Evolutionary conservation across 768 basidiomycete species (phyloP).

Genomic region (Tulasnella sp.): DNA sequence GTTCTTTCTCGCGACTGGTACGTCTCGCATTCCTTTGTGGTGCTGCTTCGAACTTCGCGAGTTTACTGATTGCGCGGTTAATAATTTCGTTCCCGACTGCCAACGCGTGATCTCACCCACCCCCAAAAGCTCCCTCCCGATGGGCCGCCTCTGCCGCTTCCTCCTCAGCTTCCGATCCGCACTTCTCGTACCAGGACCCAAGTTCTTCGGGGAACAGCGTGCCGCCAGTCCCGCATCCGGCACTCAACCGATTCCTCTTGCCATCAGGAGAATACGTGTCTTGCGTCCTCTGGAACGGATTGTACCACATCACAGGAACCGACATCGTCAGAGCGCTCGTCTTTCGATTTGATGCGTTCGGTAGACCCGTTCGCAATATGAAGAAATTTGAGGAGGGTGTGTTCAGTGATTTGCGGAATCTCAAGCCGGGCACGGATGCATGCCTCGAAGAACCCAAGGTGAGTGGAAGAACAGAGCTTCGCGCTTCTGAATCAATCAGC

Average conservation of each 20-base stretch:
- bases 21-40: neutral
- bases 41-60: neutral
- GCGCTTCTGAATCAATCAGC: neutral
- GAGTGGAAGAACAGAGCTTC: conserved; percentile 35
- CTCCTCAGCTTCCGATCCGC: conserved; percentile 35
- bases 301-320: conserved; percentile 93
- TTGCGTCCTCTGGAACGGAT: conserved; percentile 87
- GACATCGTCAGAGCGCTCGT: conserved; percentile 93
- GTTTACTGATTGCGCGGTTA: conserved; percentile 10
- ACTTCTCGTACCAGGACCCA: conserved; percentile 36
- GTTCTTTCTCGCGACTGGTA: conserved; percentile 72
- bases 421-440: conserved; percentile 91
- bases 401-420: conserved; percentile 86
- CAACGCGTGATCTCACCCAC: conserved; percentile 15
- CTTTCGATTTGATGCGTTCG: conserved; percentile 92
- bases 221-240: conserved; percentile 56
- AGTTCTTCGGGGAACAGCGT: conserved; percentile 31
- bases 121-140: conserved; percentile 56
- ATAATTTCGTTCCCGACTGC: conserved; percentile 2
- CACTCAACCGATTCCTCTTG: conserved; percentile 80
- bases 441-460: conserved; percentile 96
- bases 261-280: conserved; percentile 82
- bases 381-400: conserved; percentile 98
- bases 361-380: conserved; percentile 83
- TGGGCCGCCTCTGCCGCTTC: conserved; percentile 49